Conservation (phyloP, 371 early-diverging fungal genomes). For the Encephalitozoon intestinalis region DNA sequence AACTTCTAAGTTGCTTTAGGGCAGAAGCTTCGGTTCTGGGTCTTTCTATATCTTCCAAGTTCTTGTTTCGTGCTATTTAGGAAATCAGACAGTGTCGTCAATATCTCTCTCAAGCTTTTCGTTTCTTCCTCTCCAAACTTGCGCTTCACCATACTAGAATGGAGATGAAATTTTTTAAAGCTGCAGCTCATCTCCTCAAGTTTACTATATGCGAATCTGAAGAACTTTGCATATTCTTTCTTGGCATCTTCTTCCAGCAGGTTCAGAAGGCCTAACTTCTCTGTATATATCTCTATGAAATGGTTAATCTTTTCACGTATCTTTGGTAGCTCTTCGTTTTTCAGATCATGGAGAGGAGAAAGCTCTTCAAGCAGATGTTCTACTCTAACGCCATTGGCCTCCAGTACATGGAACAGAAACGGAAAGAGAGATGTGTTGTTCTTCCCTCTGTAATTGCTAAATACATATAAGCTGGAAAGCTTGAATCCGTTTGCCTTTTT, state of each 20-base stretch:
- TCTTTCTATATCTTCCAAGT: neutral
- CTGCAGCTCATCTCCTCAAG: neutral
- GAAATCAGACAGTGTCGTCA: constrained; percentile 6
- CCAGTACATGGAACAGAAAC: constrained; percentile 25
- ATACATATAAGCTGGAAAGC: constrained; percentile 28
- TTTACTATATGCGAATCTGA: constrained; percentile 17
- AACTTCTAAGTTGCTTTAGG: neutral
- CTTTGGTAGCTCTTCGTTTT: constrained; percentile 23
- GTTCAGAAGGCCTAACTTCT: neutral
- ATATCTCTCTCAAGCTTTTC: neutral
- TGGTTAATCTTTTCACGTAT: constrained; percentile 38
- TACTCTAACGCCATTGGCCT: neutral
- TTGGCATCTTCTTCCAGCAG: neutral
- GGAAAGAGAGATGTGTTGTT: constrained; percentile 20
- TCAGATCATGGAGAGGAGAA: constrained; percentile 20
- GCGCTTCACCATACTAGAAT: constrained; percentile 19
- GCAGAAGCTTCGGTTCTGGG: neutral
- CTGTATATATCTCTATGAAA: constrained; percentile 24
- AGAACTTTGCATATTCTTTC: neutral
- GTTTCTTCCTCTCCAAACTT: constrained; percentile 38
- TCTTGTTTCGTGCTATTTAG: neutral
- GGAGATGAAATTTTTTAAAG: constrained; percentile 8
- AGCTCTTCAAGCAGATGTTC: constrained; percentile 10
- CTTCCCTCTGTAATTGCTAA: constrained; percentile 35
- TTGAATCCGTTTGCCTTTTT: constrained; percentile 41